Base-by-base conservation (phyloP, 2,329 filamentous ascomycete species). In the Claviceps pusilla region DNA sequence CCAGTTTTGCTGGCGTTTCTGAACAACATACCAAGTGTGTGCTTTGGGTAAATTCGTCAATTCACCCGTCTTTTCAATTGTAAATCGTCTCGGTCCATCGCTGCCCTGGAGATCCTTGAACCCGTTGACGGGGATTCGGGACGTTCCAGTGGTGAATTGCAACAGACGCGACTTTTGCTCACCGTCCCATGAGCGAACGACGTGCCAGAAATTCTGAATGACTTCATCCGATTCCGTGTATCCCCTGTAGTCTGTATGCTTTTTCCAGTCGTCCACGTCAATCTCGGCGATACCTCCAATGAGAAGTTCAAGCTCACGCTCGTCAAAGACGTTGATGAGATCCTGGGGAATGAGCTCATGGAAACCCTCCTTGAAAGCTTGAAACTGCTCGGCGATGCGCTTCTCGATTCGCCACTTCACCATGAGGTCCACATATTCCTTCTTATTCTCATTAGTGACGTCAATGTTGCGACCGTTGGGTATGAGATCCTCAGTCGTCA, bases 211-310 rank as follows among this genome's bases (percentile, higher is more conserved):
- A 76, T 94, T 90, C 69, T 94, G 87, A 60, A 98, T 93, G 31
- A 98, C 93, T 66, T 96, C 89, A 64, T 98, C 93, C 55, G 84
- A 89, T 72, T 98, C 93, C 10, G 94, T 96, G 77, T 98, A 98
- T 54, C 93, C 93, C 62, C 93, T 86, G 71, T 98, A 98, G 67
- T 98, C 93, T 49, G 93, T 98, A 73, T 98, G 93, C 77, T 98
- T 98, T 85, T 98, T 97, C 93, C 93, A 98, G 71, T 98, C 93
- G 57, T 98, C 93, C 16, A 98, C 91, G 65, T 98, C 93, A 62
- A 98, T 98, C 71, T 98, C 93, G n/a, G 93, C 93, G 63, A 98
- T 98, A 78, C 93, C 93, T 60, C 93, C 93, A 66, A 98, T 97
- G 61, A 98, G 78, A 61, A 98, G 74, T 71, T 98, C 93, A 50